A percentile compares a stretch with the other conserved stretches of the same genome.
Evolutionary conservation across 305 asterid genomes (phyloP).

Genomic region (Withania somnifera): DNA sequence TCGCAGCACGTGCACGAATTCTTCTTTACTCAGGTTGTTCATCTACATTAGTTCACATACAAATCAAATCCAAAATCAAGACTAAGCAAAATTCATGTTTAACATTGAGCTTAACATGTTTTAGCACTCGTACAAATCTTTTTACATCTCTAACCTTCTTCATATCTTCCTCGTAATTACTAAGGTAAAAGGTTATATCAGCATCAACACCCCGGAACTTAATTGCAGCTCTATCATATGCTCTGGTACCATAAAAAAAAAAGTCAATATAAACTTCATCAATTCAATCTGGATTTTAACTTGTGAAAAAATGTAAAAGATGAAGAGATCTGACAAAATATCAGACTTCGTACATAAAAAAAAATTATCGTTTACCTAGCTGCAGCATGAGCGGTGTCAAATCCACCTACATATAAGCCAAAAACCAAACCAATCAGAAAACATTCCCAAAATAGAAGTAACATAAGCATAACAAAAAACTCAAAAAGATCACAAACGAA

Average conservation of each 20-base stretch:
- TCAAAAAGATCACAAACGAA: neutral
- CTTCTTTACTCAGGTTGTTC: slow-evolving; percentile 49
- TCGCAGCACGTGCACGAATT: slow-evolving; percentile 60
- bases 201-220: slow-evolving; percentile 77
- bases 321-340: neutral
- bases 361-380: slow-evolving; percentile 25
- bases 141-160: slow-evolving; percentile 33
- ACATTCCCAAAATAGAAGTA: slow-evolving; percentile 1
- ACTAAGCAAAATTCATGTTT: neutral
- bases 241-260: slow-evolving; percentile 27
- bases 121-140: neutral
- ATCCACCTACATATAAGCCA: slow-evolving; percentile 47
- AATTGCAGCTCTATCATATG: slow-evolving; percentile 80
- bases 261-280: neutral
- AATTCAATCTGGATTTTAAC: neutral
- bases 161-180: slow-evolving; percentile 69
- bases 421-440: slow-evolving; percentile 5
- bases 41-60: slow-evolving; percentile 24
- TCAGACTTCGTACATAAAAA: neutral
- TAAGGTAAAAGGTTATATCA: slow-evolving; percentile 54
- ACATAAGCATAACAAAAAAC: neutral
- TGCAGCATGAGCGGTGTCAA: slow-evolving; percentile 60
- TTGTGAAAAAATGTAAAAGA: neutral
- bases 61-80: neutral
- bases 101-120: neutral